A percentile compares a stretch with the other conserved stretches of the same genome.
Evolutionary conservation across 1,284 basidiomycete species (phyloP).

Genomic region (Cystobasidiaceae sp.): DNA sequence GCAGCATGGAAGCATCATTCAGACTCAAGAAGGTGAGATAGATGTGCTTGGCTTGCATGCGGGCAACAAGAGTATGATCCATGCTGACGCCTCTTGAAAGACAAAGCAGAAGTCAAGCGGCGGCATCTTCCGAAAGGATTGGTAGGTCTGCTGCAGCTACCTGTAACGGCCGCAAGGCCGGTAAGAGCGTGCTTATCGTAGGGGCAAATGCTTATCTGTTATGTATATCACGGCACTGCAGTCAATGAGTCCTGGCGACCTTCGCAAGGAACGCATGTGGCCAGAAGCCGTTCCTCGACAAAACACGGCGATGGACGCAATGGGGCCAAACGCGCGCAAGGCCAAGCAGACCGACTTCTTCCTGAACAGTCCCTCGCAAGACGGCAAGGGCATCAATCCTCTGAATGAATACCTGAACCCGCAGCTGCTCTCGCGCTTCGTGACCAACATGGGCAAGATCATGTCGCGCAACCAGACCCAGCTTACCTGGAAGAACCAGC

Average conservation of each 20-base stretch:
- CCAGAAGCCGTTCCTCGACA: neutral
- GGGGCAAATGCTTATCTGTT: too few species aligned
- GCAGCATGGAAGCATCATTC: too few species aligned
- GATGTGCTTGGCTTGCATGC: too few species aligned
- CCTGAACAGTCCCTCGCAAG: neutral
- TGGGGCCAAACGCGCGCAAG: constrained; percentile 1
- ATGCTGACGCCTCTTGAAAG: too few species aligned
- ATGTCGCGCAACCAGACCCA: constrained; percentile 62
- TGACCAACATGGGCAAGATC: constrained; percentile 82
- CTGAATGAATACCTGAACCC: constrained; percentile 57
- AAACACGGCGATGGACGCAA: constrained; percentile 7
- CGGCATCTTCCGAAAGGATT: too few species aligned
- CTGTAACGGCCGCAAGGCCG: too few species aligned
- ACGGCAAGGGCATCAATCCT: constrained; percentile 42
- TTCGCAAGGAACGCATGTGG: constrained; percentile 13
- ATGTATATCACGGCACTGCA: neutral
- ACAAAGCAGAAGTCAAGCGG: too few species aligned
- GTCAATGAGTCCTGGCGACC: constrained; percentile 3
- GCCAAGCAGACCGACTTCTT: constrained; percentile 20
- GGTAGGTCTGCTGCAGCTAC: too few species aligned
- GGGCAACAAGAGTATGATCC: too few species aligned
- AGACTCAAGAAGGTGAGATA: too few species aligned
- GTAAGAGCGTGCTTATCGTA: too few species aligned
- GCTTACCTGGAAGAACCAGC: constrained; percentile 75
- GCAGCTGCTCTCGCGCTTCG: constrained; percentile 59